These are phyloP conservation scores for Kodamaea neixiangensis DNA, from an alignment of 805 yeast genomes.

Conservation along the genomic window DNA sequence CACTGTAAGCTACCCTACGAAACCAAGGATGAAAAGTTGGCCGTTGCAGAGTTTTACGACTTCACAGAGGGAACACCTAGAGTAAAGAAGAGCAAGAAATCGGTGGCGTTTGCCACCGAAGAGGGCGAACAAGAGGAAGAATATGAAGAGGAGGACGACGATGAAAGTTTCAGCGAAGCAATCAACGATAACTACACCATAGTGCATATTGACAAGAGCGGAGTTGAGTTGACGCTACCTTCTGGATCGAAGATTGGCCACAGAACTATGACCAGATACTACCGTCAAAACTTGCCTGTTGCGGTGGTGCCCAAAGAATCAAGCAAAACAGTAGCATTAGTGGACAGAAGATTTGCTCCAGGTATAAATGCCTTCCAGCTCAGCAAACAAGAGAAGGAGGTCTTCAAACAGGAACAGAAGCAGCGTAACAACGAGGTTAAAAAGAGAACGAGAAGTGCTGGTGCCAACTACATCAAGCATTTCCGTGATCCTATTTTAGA, in stretches of 20 bases:
- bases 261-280: constrained; percentile 68
- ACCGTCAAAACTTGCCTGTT: constrained; percentile 56
- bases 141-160: constrained; percentile 17
- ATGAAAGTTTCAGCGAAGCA: constrained; percentile 14
- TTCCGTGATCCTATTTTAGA: constrained; percentile 72
- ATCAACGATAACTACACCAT: constrained; percentile 26
- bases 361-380: constrained; percentile 33
- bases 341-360: constrained; percentile 57
- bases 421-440: constrained; percentile 1
- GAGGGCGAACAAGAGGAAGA: constrained; percentile 16
- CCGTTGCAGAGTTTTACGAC: constrained; percentile 40
- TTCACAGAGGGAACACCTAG: constrained; percentile 24
- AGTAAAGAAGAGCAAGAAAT: constrained; percentile 20
- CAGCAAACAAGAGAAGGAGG: constrained; percentile 35
- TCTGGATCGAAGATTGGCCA: constrained; percentile 82
- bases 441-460: constrained; percentile 5
- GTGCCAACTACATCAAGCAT: constrained; percentile 38
- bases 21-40: constrained; percentile 36
- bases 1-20: constrained; percentile 51
- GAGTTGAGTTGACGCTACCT: constrained; percentile 71
- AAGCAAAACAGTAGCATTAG: constrained; percentile 72
- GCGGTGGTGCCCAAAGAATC: constrained; percentile 54
- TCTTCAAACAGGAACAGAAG: constrained; percentile 11
- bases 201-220: constrained; percentile 54
- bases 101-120: constrained; percentile 28